Conservation (phyloP, 2,329 filamentous ascomycete species). For the Decorospora gaudefroyi region DNA sequence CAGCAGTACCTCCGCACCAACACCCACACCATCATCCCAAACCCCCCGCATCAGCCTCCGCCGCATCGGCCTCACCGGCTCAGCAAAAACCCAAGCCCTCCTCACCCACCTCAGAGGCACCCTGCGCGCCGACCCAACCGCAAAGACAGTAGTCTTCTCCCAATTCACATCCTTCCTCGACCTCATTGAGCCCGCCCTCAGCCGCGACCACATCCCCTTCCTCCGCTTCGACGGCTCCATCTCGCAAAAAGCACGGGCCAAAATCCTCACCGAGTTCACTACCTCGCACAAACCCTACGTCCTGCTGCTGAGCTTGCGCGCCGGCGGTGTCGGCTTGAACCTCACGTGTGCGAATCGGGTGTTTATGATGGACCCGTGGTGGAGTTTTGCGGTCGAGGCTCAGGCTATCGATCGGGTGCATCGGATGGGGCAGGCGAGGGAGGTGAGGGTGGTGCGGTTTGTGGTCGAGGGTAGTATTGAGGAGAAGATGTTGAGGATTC, state of each 20-base stretch:
- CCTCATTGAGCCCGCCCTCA: conserved; percentile 81
- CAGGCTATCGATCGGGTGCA: conserved; percentile 98
- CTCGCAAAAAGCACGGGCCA: conserved; percentile 79
- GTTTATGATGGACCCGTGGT: conserved; percentile 99
- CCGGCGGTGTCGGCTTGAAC: conserved; percentile 92
- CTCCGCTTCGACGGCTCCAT: conserved; percentile 92
- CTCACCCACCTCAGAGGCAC: conserved; percentile 73
- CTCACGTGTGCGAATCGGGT: conserved; percentile 86
- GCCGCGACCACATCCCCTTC: conserved; percentile 71
- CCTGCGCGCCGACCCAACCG: conserved; percentile 65
- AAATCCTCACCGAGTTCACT: conserved; percentile 74
- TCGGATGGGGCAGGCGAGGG: conserved; percentile 88
- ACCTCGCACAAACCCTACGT: conserved; percentile 65
- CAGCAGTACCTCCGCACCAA: conserved; percentile 31
- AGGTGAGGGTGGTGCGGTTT: conserved; percentile 85
- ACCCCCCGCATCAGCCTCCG: conserved; percentile 62
- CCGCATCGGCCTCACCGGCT: conserved; percentile 69
- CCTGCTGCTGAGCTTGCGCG: conserved; percentile 80
- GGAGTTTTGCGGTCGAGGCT: conserved; percentile 95
- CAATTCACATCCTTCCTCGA: conserved; percentile 97
- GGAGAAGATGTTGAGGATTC: conserved; percentile 89
- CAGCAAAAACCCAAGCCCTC: conserved; percentile 84
- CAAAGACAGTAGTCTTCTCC: conserved; percentile 92
- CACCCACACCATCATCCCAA: conserved; percentile 27
- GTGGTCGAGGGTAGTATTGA: conserved; percentile 91